phyloP scores from a whole-genome alignment of 768 basidiomycete species.

The Xerocomellus chrysenteron region DNA sequence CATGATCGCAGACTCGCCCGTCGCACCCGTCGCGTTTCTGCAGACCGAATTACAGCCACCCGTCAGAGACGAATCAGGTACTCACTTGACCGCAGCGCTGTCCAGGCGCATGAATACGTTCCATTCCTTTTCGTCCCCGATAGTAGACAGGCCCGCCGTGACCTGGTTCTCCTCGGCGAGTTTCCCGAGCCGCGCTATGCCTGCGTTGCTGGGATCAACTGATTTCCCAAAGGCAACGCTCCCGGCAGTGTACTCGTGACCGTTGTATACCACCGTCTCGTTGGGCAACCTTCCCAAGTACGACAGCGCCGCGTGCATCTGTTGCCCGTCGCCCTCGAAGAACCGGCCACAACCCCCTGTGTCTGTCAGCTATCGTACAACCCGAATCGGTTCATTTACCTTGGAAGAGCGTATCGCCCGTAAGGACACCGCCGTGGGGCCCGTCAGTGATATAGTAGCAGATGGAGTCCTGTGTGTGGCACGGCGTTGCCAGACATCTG shows the following conservation, averaged over 20 bases:
- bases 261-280: slow-evolving; percentile 79
- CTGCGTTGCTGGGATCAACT: slow-evolving; percentile 63
- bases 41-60: neutral
- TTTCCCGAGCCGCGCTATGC: slow-evolving; percentile 54
- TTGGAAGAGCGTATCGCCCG: slow-evolving; percentile 89
- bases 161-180: slow-evolving; percentile 57
- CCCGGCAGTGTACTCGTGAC: slow-evolving; percentile 87
- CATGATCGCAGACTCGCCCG: slow-evolving; percentile 59
- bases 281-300: slow-evolving; percentile 73
- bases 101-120: slow-evolving; percentile 91
- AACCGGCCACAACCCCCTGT: slow-evolving; percentile 86
- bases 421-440: slow-evolving; percentile 75
- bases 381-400: slow-evolving; percentile 17
- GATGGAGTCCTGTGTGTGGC: slow-evolving; percentile 96
- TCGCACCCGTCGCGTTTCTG: slow-evolving; percentile 52
- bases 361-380: neutral
- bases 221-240: slow-evolving; percentile 70
- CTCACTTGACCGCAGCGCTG: slow-evolving; percentile 62
- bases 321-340: slow-evolving; percentile 79
- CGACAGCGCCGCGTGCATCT: slow-evolving; percentile 78
- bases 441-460: slow-evolving; percentile 74
- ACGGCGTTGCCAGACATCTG: slow-evolving; percentile 84
- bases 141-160: slow-evolving; percentile 83
- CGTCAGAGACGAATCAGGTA: slow-evolving; percentile 3
- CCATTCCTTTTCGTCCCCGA: slow-evolving; percentile 92